A percentile compares a stretch with the other conserved stretches of the same genome.
These are phyloP conservation scores for Starmerella bombicola DNA, from an alignment of 805 yeast species.

Conservation along the genomic window DNA sequence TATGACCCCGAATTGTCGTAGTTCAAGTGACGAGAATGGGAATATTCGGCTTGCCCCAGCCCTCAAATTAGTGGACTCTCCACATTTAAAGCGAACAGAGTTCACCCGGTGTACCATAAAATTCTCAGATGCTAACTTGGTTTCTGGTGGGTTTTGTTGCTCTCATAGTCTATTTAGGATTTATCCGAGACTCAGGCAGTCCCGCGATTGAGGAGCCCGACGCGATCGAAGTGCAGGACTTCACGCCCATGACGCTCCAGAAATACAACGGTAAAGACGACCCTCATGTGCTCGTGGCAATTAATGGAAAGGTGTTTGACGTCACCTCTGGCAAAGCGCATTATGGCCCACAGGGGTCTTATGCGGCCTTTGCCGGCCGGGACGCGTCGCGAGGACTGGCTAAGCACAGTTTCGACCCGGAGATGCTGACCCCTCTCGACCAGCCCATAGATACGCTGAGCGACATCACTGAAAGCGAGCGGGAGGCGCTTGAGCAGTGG, in stretches of 20 bases:
- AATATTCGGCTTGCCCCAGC: no score
- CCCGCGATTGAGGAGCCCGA: slow-evolving; percentile 17
- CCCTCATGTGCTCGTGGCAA: slow-evolving; percentile 69
- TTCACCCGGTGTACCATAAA: no score
- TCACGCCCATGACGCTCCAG: slow-evolving; percentile 62
- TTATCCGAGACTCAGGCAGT: neutral
- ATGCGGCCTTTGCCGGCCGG: slow-evolving; percentile 86
- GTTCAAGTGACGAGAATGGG: no score
- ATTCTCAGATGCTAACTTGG: slow-evolving; percentile 6
- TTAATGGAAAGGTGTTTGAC: slow-evolving; percentile 77
- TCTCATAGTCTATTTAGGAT: slow-evolving; percentile 4
- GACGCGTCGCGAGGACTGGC: slow-evolving; percentile 94
- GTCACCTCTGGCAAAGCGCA: slow-evolving; percentile 67
- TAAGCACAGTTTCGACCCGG: slow-evolving; percentile 66
- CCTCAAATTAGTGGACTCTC: no score
- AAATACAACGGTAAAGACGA: slow-evolving; percentile 73
- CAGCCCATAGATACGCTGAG: slow-evolving; percentile 63
- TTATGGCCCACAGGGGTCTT: slow-evolving; percentile 94
- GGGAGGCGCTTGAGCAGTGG: slow-evolving; percentile 70
- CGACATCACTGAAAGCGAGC: slow-evolving; percentile 50
- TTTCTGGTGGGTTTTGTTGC: slow-evolving; percentile 7
- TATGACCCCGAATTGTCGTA: no score
- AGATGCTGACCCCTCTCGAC: slow-evolving; percentile 52
- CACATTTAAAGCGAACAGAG: no score
- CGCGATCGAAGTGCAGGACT: slow-evolving; percentile 32